These are phyloP conservation scores for Euphrasia arctica DNA, from an alignment of 305 asterid species.

Conservation along the genomic window DNA sequence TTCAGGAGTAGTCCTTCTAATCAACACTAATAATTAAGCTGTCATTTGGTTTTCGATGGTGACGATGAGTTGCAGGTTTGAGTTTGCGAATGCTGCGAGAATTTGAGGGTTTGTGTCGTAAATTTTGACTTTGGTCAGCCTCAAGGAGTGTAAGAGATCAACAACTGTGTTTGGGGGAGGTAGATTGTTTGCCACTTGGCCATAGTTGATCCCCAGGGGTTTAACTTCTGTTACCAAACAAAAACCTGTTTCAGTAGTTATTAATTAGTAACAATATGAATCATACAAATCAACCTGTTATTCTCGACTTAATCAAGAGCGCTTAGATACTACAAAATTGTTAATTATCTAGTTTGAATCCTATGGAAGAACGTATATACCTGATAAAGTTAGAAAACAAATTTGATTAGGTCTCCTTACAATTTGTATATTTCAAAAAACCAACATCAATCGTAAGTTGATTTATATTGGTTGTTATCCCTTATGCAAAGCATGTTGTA, in stretches of 20 bases:
- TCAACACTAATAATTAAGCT: no score
- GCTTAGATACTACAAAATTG: no score
- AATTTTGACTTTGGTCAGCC: slow-evolving; percentile 45
- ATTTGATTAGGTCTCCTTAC: no score
- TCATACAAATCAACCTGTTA: no score
- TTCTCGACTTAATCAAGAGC: no score
- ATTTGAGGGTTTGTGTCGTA: slow-evolving; percentile 60
- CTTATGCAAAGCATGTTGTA: no score
- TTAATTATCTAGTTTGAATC: no score
- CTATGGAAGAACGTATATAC: slow-evolving; percentile 23
- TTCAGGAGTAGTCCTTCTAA: no score
- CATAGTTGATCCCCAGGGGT: slow-evolving; percentile 41
- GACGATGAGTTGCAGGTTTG: slow-evolving; percentile 43
- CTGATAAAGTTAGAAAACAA: slow-evolving; percentile 36
- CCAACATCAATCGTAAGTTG: no score
- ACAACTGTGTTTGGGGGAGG: slow-evolving; percentile 38
- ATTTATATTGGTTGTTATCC: no score
- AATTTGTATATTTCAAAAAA: no score
- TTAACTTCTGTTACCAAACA: slow-evolving; percentile 18
- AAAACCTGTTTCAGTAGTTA: slow-evolving; percentile 19
- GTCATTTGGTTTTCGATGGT: slow-evolving; percentile 45
- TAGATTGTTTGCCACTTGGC: slow-evolving; percentile 40
- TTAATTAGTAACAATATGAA: neutral
- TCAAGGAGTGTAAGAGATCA: slow-evolving; percentile 39
- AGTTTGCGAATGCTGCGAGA: slow-evolving; percentile 50